Evolutionary conservation across 75 land plant species (phyloP).

Genomic region (Ceratopteris richardii): DNA sequence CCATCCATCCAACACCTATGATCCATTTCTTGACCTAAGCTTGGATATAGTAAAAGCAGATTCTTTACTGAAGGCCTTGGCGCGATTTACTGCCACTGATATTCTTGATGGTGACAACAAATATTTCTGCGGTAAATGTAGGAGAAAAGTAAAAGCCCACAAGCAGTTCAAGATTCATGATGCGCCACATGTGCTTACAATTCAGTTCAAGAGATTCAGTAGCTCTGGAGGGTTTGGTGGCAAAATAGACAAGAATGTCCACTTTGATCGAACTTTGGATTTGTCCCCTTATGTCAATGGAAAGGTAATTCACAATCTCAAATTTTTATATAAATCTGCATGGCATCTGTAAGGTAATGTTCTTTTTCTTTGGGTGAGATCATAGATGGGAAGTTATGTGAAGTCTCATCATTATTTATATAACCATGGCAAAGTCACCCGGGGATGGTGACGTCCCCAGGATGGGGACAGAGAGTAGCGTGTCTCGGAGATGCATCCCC

Average conservation of each 20-base stretch:
- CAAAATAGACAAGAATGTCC: constrained; percentile 62
- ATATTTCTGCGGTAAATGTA: constrained; percentile 55
- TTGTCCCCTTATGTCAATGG: constrained; percentile 45
- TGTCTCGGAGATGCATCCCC: no score
- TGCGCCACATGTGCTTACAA: constrained; percentile 43
- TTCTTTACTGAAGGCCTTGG: constrained; percentile 53
- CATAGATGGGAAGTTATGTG: no score
- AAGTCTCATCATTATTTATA: no score
- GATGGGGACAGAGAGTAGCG: no score
- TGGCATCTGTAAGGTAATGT: no score
- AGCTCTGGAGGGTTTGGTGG: constrained; percentile 35
- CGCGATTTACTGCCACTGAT: constrained; percentile 67
- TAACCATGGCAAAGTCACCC: no score
- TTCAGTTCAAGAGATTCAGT: constrained; percentile 78
- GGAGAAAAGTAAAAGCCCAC: constrained; percentile 42
- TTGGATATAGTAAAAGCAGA: constrained; percentile 57
- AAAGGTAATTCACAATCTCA: constrained; percentile 5
- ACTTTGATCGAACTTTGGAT: constrained; percentile 48
- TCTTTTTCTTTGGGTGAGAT: no score
- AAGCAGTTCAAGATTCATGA: constrained; percentile 53
- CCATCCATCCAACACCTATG: constrained; percentile 48
- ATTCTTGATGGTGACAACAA: constrained; percentile 48
- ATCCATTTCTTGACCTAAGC: constrained; percentile 60
- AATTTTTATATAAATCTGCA: not conserved
- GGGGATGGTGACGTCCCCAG: no score